Evolutionary conservation across 1,284 basidiomycete genomes (phyloP), one percentile per base, ranked within the genome.

Genomic region (Malassezia caprae): DNA sequence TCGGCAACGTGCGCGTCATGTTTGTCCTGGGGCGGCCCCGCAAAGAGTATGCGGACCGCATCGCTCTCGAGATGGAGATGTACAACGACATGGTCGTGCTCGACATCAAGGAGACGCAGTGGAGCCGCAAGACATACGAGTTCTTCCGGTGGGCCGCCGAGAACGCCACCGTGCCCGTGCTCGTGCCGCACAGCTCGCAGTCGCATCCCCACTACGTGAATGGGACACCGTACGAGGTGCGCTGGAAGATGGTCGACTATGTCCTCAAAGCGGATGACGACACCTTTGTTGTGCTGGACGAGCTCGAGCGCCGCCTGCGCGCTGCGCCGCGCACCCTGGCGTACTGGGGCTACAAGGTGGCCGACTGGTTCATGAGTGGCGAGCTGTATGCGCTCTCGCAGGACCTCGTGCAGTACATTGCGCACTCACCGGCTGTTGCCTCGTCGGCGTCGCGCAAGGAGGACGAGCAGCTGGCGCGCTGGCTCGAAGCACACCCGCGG

Each of bases 281-380:
- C 27, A 57, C 71, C 13, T 74, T 64, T 44, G 51, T 74, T 53
- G 46, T 72, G 8, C 61, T 74, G 27, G 60, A 65, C n/a, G 69
- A 74, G 58, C 56, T 74, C 26, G 72, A 74, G 46, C 61, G 69
- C 17, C 71, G 72, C 44, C 58, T 74, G 10, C 64, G 72, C 7
- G 63, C 73, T 0, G 53, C 65, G 11, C 71, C 72, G 21, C 64
- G 69, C 8, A 60, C 59, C 17, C 56, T 68, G 61, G 67, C 65
- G 11, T 68, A 72, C 48, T 74, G 72, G 72, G 72, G 72, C 49
- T 73, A 53, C 55, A 44, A 57, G 59, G 87, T 96, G 43, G 90
- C 89, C 62, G 88, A 91, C 69, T 79, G 79, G 52, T 96, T 96
- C 77, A 96, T 98, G 91, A 93, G 84, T 4, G 93, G 93, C 21